These are phyloP conservation scores for Globisporangium carolinianum DNA, from an alignment of 352 stramenopile species.

Conservation along the genomic window DNA sequence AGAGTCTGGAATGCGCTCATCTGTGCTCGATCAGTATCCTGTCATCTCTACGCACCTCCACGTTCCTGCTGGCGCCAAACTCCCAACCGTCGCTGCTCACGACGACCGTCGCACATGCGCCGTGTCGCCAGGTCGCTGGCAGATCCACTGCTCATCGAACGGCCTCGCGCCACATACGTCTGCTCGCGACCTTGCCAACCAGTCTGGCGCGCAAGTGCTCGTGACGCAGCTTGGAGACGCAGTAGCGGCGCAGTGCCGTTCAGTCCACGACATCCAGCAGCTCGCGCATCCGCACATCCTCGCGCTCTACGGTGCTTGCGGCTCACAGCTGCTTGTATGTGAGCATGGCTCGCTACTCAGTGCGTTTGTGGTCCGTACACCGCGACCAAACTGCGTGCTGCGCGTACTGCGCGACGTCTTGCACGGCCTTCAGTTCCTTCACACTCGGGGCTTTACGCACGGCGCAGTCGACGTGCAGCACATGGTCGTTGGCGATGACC, in stretches of 20 bases:
- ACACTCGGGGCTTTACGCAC: not conserved
- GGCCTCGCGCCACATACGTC: no score
- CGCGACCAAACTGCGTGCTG: not conserved
- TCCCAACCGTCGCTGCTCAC: no score
- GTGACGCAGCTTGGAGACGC: not conserved
- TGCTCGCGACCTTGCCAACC: not conserved
- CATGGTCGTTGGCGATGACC: not conserved
- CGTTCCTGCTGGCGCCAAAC: no score
- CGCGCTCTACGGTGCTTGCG: not conserved
- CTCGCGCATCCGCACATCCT: not conserved
- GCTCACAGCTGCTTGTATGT: not conserved
- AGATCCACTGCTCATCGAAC: no score
- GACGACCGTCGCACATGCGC: no score
- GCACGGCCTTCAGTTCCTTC: not conserved
- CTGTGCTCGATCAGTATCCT: no score
- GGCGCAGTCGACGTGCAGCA: not conserved
- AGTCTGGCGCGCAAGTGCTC: not conserved
- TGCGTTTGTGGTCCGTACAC: not conserved
- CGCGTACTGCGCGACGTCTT: not conserved
- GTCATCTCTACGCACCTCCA: no score
- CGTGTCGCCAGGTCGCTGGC: no score
- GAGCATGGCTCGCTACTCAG: not conserved
- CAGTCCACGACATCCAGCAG: not conserved
- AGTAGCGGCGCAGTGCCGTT: not conserved
- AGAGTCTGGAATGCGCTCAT: no score